Percentiles rank a stretch among this genome's conserved stretches.
phyloP scores from a whole-genome alignment of 306 rosid species.

The Sicyos baderoa region DNA sequence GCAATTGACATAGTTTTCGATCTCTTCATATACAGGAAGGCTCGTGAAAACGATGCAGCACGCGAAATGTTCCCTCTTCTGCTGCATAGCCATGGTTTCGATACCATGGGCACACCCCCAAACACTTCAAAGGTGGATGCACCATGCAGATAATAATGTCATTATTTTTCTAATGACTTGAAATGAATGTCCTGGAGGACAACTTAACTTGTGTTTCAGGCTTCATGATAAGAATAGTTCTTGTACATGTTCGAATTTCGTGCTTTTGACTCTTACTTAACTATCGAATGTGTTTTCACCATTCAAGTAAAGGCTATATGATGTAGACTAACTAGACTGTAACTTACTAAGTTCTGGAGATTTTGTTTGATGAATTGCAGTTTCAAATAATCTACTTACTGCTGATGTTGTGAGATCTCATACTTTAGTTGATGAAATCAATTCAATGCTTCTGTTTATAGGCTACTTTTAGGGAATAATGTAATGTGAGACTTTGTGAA shows the following conservation, averaged over 20 bases:
- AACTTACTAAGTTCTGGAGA: neutral
- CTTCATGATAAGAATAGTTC: constrained; percentile 3
- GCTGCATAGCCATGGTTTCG: constrained; percentile 16
- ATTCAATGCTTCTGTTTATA: neutral
- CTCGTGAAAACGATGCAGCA: neutral
- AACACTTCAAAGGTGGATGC: constrained; percentile 24
- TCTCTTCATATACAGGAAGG: constrained; percentile 13
- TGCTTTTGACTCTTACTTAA: constrained; percentile 11
- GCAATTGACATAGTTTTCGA: neutral
- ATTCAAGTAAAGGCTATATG: neutral
- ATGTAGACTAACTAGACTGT: constrained; percentile 9
- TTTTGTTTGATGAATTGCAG: constrained; percentile 6
- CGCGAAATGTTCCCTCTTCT: neutral
- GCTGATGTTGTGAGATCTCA: neutral
- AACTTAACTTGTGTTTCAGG: constrained; percentile 2
- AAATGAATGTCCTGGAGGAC: neutral
- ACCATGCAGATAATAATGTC: constrained; percentile 17
- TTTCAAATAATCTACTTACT: neutral
- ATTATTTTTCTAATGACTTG: constrained; percentile 8
- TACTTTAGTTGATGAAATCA: too few species aligned
- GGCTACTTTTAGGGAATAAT: too few species aligned
- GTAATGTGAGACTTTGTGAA: too few species aligned
- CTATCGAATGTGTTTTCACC: neutral
- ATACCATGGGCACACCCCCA: constrained; percentile 19
- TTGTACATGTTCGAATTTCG: constrained; percentile 17